Conservation (phyloP, 139 green algal species). For the Tetraselmis chui region DNA sequence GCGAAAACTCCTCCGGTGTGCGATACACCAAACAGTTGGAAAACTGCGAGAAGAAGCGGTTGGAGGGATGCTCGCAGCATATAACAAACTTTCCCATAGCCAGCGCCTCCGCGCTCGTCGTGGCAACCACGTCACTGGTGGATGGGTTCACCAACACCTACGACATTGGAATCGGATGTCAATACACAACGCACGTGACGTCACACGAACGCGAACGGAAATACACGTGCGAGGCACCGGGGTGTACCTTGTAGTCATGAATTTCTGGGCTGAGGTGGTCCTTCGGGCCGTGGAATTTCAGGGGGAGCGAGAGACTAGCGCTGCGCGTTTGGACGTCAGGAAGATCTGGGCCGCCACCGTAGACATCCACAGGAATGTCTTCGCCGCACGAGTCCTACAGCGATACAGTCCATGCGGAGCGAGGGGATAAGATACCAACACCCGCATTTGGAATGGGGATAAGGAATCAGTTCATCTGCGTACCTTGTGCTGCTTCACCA, state of each 20-base stretch:
- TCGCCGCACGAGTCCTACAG: constrained; percentile 13
- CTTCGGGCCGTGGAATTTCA: constrained; percentile 79
- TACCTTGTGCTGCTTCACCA: constrained; percentile 50
- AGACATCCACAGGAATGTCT: constrained; percentile 80
- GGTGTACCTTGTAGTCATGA: constrained; percentile 78
- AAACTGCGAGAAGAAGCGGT: constrained; percentile 46
- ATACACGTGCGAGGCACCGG: too few species aligned
- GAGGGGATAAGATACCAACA: too few species aligned
- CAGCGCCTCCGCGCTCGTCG: constrained; percentile 51
- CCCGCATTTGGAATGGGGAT: too few species aligned
- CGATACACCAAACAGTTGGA: constrained; percentile 41
- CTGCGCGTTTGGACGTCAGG: constrained; percentile 32
- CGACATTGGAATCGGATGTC: too few species aligned
- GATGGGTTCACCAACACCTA: constrained; percentile 43
- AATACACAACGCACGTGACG: too few species aligned
- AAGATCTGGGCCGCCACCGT: constrained; percentile 84
- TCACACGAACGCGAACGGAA: too few species aligned
- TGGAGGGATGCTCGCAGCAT: constrained; percentile 42
- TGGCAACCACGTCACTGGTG: constrained; percentile 47
- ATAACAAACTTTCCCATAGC: constrained; percentile 61
- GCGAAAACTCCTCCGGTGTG: constrained; percentile 79
- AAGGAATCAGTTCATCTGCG: too few species aligned
- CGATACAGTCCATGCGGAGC: too few species aligned
- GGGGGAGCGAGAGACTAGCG: constrained; percentile 27
- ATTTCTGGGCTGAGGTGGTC: constrained; percentile 81